These are phyloP conservation scores for Tolypocladium nubicola DNA, from an alignment of 2,329 filamentous ascomycete genomes.

Conservation along the genomic window DNA sequence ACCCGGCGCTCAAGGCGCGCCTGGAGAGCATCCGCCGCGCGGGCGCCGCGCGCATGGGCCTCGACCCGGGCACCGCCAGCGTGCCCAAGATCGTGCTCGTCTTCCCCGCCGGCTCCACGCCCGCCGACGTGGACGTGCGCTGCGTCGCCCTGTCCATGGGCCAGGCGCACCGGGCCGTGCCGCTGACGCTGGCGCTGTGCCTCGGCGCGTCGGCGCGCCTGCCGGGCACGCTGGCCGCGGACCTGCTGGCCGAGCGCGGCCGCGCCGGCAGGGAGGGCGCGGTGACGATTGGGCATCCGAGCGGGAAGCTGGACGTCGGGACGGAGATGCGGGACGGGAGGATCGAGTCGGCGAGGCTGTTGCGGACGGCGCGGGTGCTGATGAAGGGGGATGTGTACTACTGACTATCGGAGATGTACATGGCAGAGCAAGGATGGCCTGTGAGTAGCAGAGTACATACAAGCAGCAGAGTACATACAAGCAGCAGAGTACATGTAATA, in stretches of 20 bases:
- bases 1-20: constrained; percentile 28
- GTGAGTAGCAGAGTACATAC: too few species aligned
- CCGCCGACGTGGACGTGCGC: constrained; percentile 25
- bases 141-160: constrained; percentile 42
- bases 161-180: constrained; percentile 45
- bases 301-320: constrained; percentile 34
- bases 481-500: neutral
- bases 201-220: constrained; percentile 37
- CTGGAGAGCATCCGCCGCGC: constrained; percentile 46
- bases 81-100: constrained; percentile 52
- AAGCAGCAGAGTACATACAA: too few species aligned
- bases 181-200: constrained; percentile 43
- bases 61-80: constrained; percentile 33
- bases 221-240: constrained; percentile 29
- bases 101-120: constrained; percentile 21
- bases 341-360: constrained; percentile 32
- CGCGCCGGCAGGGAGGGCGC: constrained; percentile 8
- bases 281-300: constrained; percentile 35
- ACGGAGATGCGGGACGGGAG: constrained; percentile 26
- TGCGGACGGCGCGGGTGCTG: constrained; percentile 35
- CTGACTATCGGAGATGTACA: neutral
- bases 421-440: neutral
- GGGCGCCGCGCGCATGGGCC: constrained; percentile 51
- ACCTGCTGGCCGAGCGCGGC: constrained; percentile 12
- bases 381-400: constrained; percentile 40